Base-by-base conservation (phyloP, 2,329 filamentous ascomycete genomes). In the Aureobasidium pullulans region DNA sequence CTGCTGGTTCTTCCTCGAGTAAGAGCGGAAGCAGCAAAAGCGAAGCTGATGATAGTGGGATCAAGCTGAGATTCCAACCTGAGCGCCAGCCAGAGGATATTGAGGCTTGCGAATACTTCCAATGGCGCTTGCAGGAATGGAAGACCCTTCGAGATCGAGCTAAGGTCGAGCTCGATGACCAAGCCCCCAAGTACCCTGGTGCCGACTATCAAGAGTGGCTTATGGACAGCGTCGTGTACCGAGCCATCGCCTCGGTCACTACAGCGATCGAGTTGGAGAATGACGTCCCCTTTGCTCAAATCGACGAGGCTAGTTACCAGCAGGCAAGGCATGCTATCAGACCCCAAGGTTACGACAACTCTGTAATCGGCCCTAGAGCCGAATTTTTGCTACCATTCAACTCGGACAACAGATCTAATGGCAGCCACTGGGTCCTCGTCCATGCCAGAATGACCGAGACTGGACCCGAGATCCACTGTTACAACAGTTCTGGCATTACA, bases 211-310 rank as follows among this genome's bases (percentile, higher is more conserved):
- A 7, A 34, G 50, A 32, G 23, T 56, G 52, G 52, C 40, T 56
- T 36, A 9, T 6, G 4, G 52, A 56, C 15, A 28, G 10, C 7
- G 11, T 19, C 19, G 19, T 56, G 3, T 46, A 10, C 11, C 37
- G 52, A 28, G 52, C 52, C 10, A 56, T 56, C 9, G 52, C 52
- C 36, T 44, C 52, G 11, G 52, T 56, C 32, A 56, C 31, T 11
- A 29, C 31, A 8, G 52, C 52, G 10, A 56, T 56, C 13, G 52
- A 36, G 11, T 8, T 56, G 19, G 40, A 46, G 42, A 44, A 56
- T 15, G 19, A 32, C 29, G 13, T 56, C 5, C 11, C 6, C 8
- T 56, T 56, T 9, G 40, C 52, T 13, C 42, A 46, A 40, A 34
- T 56, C 7, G 48, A 52, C 16, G 48, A 52, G 28, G 36, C 13